Conservation (phyloP, 345 rosid genomes). For the Erodium maritimum region DNA sequence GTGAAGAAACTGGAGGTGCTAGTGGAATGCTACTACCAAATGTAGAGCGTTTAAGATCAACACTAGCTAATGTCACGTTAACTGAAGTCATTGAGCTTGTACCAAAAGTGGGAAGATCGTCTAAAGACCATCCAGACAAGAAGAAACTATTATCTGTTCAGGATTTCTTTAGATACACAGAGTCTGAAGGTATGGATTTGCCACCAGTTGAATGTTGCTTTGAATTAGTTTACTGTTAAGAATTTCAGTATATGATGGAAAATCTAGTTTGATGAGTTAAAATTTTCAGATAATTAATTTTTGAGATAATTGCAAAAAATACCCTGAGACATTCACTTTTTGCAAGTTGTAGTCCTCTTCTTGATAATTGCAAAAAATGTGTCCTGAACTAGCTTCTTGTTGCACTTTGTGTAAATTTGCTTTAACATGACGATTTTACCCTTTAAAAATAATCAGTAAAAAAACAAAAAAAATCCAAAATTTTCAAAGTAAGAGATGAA, state of each 20-base stretch:
- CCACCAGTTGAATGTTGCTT: constrained; percentile 3
- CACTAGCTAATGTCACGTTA: constrained; percentile 65
- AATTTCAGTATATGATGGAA: neutral
- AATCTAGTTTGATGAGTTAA: neutral
- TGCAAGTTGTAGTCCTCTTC: too few species aligned
- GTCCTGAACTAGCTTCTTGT: too few species aligned
- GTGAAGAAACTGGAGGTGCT: constrained; percentile 43
- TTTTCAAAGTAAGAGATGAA: too few species aligned
- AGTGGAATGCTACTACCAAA: constrained; percentile 69
- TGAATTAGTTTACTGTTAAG: neutral
- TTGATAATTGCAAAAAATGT: too few species aligned
- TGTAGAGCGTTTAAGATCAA: constrained; percentile 80
- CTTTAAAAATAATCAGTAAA: too few species aligned
- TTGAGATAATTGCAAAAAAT: too few species aligned
- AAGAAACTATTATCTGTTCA: constrained; percentile 86
- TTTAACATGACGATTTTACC: too few species aligned
- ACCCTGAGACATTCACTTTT: too few species aligned
- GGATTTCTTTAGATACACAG: constrained; percentile 97
- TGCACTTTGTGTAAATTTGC: too few species aligned
- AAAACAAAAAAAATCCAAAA: too few species aligned
- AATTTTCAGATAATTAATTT: too few species aligned
- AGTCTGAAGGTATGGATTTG: constrained; percentile 66
- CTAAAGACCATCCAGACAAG: constrained; percentile 89
- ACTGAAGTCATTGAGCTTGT: constrained; percentile 81
- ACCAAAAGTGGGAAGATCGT: constrained; percentile 63